Evolutionary conservation across 1,284 basidiomycete genomes (phyloP).

Genomic region (Tilletia caries): DNA sequence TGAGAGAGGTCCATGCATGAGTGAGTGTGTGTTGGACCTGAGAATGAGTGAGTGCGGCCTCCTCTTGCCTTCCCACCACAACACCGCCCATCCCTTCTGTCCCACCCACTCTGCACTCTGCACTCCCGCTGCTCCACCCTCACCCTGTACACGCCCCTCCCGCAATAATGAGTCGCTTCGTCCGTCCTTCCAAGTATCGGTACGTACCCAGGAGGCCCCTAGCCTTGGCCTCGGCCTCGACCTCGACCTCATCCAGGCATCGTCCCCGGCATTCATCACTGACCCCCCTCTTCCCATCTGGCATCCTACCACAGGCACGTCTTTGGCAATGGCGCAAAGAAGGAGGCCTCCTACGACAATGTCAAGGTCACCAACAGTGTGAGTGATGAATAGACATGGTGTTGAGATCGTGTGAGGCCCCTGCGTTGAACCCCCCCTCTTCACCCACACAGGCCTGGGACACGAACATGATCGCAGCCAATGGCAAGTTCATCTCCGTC

Average conservation of each 20-base stretch:
- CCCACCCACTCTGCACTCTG: background rate
- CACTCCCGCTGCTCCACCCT: background rate
- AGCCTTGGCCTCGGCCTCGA: too few relatives aligned
- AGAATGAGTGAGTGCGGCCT: too few relatives aligned
- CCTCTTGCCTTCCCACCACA: too few relatives aligned
- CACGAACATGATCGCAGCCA: conserved; percentile 84
- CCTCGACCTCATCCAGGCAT: too few relatives aligned
- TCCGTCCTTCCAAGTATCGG: conserved; percentile 64
- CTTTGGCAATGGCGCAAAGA: conserved; percentile 63
- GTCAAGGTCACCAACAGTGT: conserved; percentile 62
- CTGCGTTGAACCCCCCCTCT: background rate
- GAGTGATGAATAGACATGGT: background rate
- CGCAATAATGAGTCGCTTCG: conserved; percentile 61
- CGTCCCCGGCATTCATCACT: too few relatives aligned
- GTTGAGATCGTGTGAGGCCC: too few relatives aligned
- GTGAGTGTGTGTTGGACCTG: too few relatives aligned
- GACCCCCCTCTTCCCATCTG: background rate
- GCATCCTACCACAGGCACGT: conserved; percentile 66
- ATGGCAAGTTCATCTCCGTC: conserved; percentile 68
- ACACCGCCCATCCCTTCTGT: background rate
- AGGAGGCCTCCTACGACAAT: conserved; percentile 68
- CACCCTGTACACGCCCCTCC: background rate
- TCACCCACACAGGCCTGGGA: conserved; percentile 70
- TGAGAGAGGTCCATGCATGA: too few relatives aligned
- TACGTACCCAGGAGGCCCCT: too few relatives aligned